These are phyloP conservation scores for Endoconidiophora laricicola DNA, from an alignment of 2,329 filamentous ascomycete species.

Conservation along the genomic window DNA sequence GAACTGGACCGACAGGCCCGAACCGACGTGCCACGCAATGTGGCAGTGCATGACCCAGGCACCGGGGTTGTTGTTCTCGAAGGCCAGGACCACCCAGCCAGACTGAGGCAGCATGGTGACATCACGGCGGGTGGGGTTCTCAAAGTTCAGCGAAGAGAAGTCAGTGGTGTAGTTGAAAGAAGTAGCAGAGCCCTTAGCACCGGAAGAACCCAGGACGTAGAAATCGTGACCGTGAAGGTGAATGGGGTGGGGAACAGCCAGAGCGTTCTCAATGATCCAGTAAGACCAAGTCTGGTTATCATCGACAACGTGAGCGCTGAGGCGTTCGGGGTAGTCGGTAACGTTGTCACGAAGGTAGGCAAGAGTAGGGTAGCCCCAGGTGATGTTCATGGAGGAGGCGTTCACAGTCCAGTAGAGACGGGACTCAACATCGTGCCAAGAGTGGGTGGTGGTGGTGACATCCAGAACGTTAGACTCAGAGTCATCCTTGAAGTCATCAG, in stretches of 20 bases:
- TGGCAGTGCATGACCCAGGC: conserved; percentile 39
- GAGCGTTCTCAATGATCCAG: conserved; percentile 20
- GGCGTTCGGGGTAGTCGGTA: conserved; percentile 13
- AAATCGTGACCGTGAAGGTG: conserved; percentile 35
- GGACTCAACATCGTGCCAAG: conserved; percentile 15
- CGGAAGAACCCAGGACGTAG: conserved; percentile 23
- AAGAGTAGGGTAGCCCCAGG: conserved; percentile 26
- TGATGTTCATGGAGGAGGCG: conserved; percentile 20
- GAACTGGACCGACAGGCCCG: conserved; percentile 36
- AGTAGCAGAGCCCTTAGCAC: conserved; percentile 8
- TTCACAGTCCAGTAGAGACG: conserved; percentile 22
- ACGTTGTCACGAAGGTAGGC: conserved; percentile 15
- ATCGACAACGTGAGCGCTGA: conserved; percentile 15
- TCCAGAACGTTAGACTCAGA: conserved; percentile 16
- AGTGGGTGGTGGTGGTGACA: conserved; percentile 14
- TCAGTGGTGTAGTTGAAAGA: conserved; percentile 19
- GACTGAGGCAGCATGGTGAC: conserved; percentile 28
- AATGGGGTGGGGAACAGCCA: conserved; percentile 25
- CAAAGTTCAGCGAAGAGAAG: conserved; percentile 23
- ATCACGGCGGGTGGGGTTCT: conserved; percentile 36
- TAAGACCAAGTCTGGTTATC: conserved; percentile 18
- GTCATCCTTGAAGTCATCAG: conserved; percentile 16
- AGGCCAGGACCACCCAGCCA: conserved; percentile 33
- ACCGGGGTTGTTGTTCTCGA: conserved; percentile 33
- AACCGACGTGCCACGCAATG: conserved; percentile 39